phyloP scores from a whole-genome alignment of 495 filamentous ascomycete genomes.

The Staphylotrichum tortipilum region DNA sequence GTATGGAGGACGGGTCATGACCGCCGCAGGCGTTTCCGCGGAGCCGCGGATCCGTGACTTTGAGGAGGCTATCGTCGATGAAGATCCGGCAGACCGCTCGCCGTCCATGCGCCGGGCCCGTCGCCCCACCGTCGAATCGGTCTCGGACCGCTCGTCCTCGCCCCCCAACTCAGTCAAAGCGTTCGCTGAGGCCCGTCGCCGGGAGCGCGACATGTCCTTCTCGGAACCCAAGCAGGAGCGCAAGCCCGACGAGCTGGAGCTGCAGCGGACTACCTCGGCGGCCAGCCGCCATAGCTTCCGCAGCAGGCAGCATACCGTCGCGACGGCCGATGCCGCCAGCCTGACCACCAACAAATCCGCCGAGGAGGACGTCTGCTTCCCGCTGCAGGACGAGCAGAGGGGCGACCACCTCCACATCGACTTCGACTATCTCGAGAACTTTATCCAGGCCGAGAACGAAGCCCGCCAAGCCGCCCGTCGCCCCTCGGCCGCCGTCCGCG shows the following conservation, averaged over 20 bases:
- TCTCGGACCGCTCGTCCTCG: constrained; percentile 56
- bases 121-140: constrained; percentile 39
- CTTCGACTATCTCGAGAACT: constrained; percentile 81
- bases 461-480: constrained; percentile 41
- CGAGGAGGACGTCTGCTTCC: constrained; percentile 83
- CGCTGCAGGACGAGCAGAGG: constrained; percentile 43
- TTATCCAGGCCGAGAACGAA: constrained; percentile 46
- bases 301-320: constrained; percentile 38
- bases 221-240: constrained; percentile 32
- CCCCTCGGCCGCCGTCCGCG: constrained; percentile 33
- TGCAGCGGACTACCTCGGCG: constrained; percentile 65
- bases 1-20: constrained; percentile 38
- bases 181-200: constrained; percentile 69
- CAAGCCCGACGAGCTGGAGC: constrained; percentile 46
- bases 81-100: constrained; percentile 47
- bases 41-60: constrained; percentile 41
- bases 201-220: constrained; percentile 47
- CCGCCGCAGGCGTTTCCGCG: constrained; percentile 20
- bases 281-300: constrained; percentile 49
- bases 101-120: constrained; percentile 32
- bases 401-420: constrained; percentile 55
- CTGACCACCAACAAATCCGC: constrained; percentile 47
- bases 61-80: constrained; percentile 78
- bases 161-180: constrained; percentile 96
- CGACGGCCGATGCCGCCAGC: constrained; percentile 37